Evolutionary conservation across 2,329 filamentous ascomycete species (phyloP), one percentile per base, ranked within the genome.

Genomic region (Leptographium procerum): DNA sequence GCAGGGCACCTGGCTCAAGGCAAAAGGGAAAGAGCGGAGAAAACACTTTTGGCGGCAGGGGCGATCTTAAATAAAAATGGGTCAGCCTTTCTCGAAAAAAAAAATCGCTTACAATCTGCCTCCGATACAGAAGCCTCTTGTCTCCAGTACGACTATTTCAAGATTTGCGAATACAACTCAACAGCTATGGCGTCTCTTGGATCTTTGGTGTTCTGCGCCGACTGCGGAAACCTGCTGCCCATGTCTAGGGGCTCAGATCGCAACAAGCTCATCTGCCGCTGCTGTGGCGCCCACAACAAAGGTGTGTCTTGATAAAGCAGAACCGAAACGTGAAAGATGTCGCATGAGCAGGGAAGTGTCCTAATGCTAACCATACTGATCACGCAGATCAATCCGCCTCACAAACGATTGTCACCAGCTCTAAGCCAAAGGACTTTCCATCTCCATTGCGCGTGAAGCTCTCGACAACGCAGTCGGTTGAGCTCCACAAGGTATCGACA

Each of bases 361-460:
- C 10, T 13, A 50, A 45, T 29, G 47, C 11, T 28, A 19, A 26
- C 47, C 24, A 52, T 50, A 26, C 47, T 26, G 47, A 28, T 28
- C 14, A 4, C 1, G n/a, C 14, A 64, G 60, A 94, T 70, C 87
- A 83, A 29, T 82, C 86, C 6, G 83, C 86, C 10, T 84, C 87
- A 13, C 90, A 88, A 68, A 86, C 83, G 0, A 88, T 91, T 57
- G 77, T 87, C 52, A 96, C 92, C 2, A 78, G 83, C 62, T 95
- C 91, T n/a, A 95, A 95, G 68, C 84, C 90, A 0, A 86, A 86
- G 55, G 89, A 92, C 57, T 97, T 97, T 67, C 94, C 94, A 2
- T 97, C 92, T 0, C 77, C 87, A n/a, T 76, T 97, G 57, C 83
- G 91, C 66, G 85, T 91, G 65, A 95, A 95, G 73, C 82, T 83